Evolutionary conservation across 2,329 filamentous ascomycete species (phyloP).

Genomic region (Paraphoma sp.): DNA sequence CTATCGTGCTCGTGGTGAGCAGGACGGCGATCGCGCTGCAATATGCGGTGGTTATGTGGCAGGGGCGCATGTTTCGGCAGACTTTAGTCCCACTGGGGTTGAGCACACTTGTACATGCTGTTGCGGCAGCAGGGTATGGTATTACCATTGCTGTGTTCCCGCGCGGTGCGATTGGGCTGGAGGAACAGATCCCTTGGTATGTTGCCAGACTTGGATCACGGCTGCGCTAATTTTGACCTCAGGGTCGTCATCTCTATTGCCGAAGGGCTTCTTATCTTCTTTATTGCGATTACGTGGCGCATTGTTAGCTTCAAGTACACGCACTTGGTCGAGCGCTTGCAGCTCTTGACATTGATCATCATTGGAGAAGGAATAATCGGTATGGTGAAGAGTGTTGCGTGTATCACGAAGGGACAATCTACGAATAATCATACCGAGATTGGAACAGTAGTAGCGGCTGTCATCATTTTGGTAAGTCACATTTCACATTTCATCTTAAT

Average conservation of each 20-base stretch:
- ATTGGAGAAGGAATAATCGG: slow-evolving; percentile 68
- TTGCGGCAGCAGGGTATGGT: slow-evolving; percentile 19
- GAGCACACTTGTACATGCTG: slow-evolving; percentile 19
- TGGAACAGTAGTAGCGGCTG: slow-evolving; percentile 27
- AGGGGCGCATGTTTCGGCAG: slow-evolving; percentile 26
- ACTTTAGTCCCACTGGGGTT: slow-evolving; percentile 26
- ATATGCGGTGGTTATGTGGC: slow-evolving; percentile 31
- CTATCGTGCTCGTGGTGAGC: slow-evolving; percentile 25
- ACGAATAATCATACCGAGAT: slow-evolving; percentile 25
- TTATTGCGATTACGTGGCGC: slow-evolving; percentile 49
- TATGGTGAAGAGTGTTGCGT: slow-evolving; percentile 51
- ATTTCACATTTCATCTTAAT: neutral
- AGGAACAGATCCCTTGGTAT: slow-evolving; percentile 27
- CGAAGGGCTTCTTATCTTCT: slow-evolving; percentile 27
- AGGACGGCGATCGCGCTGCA: slow-evolving; percentile 22
- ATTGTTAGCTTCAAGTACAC: slow-evolving; percentile 65
- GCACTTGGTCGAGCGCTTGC: slow-evolving; percentile 66
- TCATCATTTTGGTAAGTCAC: slow-evolving; percentile 18
- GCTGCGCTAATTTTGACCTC: neutral
- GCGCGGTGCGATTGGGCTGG: slow-evolving; percentile 10
- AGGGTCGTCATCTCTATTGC: slow-evolving; percentile 27
- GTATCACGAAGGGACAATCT: slow-evolving; percentile 28
- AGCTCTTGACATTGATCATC: slow-evolving; percentile 67
- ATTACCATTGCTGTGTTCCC: slow-evolving; percentile 21
- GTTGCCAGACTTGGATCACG: neutral